Evolutionary conservation across 345 rosid species (phyloP).

Genomic region (Eucalyptus marginata): DNA sequence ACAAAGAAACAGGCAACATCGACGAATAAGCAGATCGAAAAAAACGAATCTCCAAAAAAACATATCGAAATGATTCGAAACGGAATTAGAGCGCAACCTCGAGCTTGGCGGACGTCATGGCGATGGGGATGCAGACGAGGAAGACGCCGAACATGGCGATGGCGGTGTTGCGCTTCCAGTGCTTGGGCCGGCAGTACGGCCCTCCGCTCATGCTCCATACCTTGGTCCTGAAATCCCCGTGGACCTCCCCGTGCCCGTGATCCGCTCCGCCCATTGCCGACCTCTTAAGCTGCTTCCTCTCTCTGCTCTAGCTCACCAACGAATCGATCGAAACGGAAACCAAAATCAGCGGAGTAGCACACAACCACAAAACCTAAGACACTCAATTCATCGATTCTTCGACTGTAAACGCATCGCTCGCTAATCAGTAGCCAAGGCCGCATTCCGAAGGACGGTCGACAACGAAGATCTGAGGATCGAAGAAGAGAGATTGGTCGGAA

Average conservation of each 20-base stretch:
- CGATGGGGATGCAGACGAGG: constrained; percentile 85
- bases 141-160: constrained; percentile 78
- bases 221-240: constrained; percentile 77
- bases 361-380: neutral
- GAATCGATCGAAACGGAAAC: neutral
- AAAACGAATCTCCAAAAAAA: neutral
- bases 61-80: neutral
- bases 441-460: neutral
- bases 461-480: neutral
- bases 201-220: constrained; percentile 98
- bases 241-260: constrained; percentile 54
- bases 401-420: neutral
- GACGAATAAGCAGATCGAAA: neutral
- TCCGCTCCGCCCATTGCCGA: constrained; percentile 57
- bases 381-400: neutral
- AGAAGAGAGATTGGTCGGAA: neutral
- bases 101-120: constrained; percentile 87
- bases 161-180: constrained; percentile 98
- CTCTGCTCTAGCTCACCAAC: neutral
- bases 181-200: constrained; percentile 90
- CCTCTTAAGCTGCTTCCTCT: neutral
- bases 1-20: neutral
- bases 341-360: neutral
- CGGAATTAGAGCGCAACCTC: constrained; percentile 34
- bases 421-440: neutral